A percentile compares a stretch with the other conserved stretches of the same genome.
phyloP scores from a whole-genome alignment of 78 protist genomes.

The Cavenderia fasciculata region DNA sequence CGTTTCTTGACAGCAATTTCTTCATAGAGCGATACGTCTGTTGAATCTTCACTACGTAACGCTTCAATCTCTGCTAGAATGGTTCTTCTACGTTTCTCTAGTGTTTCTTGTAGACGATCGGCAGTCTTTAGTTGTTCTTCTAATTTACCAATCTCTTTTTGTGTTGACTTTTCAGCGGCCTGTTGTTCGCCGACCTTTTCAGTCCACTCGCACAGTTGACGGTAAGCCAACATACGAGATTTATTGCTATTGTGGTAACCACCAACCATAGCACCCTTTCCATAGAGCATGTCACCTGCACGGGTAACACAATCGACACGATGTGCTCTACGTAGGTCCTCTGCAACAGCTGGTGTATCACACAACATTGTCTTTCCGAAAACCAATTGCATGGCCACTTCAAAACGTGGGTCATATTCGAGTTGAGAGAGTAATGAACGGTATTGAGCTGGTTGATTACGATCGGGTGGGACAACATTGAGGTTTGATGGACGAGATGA shows the following conservation, averaged over 20 bases:
- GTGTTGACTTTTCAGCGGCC: neutral
- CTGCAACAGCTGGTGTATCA: conserved; percentile 82
- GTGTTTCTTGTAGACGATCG: neutral
- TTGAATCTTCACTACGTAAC: neutral
- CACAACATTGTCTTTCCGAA: conserved; percentile 90
- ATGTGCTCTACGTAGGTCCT: conserved; percentile 11
- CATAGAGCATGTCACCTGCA: conserved; percentile 92
- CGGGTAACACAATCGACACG: conserved; percentile 91
- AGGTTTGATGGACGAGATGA: neutral
- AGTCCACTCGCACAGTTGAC: conserved; percentile 5
- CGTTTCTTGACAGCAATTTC: conserved; percentile 2
- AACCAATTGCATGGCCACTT: conserved; percentile 69
- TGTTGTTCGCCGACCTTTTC: neutral
- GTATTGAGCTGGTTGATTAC: neutral
- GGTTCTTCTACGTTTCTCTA: neutral
- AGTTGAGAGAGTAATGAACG: conserved; percentile 50
- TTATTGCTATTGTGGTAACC: conserved; percentile 88
- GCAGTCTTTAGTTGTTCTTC: neutral
- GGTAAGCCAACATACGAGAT: conserved; percentile 30
- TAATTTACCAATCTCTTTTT: neutral
- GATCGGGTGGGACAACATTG: neutral
- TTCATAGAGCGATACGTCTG: neutral
- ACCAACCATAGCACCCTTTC: conserved; percentile 96
- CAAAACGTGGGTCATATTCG: conserved; percentile 9
- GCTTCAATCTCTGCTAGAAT: neutral